Percentiles rank a stretch among this genome's conserved stretches.
Conservation (phyloP, 805 yeast genomes). For the Ogataea ramenticola region DNA sequence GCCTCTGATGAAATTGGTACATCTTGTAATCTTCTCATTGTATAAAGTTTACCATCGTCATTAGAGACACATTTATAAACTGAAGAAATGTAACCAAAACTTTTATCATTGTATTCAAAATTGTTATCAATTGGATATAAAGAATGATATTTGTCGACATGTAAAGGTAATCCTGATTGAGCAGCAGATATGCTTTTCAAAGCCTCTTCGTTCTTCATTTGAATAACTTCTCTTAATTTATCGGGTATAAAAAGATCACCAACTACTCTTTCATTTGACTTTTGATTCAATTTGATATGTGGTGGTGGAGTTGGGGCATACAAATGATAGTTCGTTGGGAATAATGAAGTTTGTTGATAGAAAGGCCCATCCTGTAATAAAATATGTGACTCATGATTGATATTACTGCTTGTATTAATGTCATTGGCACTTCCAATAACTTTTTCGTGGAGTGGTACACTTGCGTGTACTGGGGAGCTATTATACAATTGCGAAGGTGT, state of each 20-base stretch:
- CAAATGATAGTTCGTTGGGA: slow-evolving; percentile 71
- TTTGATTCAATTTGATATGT: slow-evolving; percentile 49
- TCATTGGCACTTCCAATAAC: no score
- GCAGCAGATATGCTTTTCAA: slow-evolving; percentile 47
- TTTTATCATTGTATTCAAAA: slow-evolving; percentile 28
- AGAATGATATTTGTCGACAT: slow-evolving; percentile 77
- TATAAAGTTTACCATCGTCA: slow-evolving; percentile 69
- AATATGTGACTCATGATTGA: background rate
- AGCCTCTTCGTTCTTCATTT: slow-evolving; percentile 72
- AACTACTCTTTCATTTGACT: slow-evolving; percentile 65
- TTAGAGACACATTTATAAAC: slow-evolving; percentile 78
- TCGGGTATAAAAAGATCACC: slow-evolving; percentile 66
- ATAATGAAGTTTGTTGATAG: slow-evolving; percentile 29
- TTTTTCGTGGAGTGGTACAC: background rate
- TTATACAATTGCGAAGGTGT: slow-evolving; percentile 11
- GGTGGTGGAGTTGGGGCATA: slow-evolving; percentile 90
- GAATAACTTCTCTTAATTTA: slow-evolving; percentile 63
- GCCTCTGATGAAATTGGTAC: slow-evolving; percentile 48
- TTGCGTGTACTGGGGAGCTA: background rate
- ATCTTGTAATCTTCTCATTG: slow-evolving; percentile 65
- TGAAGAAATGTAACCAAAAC: slow-evolving; percentile 51
- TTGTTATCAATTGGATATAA: slow-evolving; percentile 70
- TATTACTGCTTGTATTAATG: no score
- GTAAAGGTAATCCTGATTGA: slow-evolving; percentile 58
- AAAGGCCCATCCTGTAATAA: slow-evolving; percentile 18